Base-by-base conservation (phyloP, 177 flowering plant species). In the Tripterygium wilfordii region DNA sequence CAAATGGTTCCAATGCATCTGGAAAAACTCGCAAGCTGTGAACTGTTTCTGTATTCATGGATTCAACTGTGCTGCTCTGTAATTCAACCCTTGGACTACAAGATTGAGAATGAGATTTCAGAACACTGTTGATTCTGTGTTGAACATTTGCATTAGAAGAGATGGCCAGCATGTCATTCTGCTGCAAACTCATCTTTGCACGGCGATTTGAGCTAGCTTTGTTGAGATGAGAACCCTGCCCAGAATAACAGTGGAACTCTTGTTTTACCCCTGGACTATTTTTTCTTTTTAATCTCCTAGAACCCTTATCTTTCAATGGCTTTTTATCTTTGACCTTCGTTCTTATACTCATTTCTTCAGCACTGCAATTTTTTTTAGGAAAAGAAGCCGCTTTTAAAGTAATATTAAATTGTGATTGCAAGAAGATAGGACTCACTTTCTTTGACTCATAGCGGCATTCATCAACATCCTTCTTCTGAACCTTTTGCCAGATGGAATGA, bases 401-500 rank as follows among this genome's bases (percentile, higher is more conserved):
- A 20, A 38, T 19, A 45, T 56, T 57, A 56, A 39, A 36, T 41
- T 54, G 66, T 30, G 59, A 36, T 41, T 54, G 66, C 27, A 57
- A 48, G 47, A 42, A 23, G 36, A 42, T 45, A 15, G 58, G 10
- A 51, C 47, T 42, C 27, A 0, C 47, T 28, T 57, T 51, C 62
- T 58, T 74, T 16, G 38, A 4, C 21, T 62, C 63, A 38, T 28
- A 45, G 49, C 19, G 42, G 45, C 49, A 36, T 23, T 46, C 70
- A 35, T 49, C 45, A 5, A 35, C 45, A 53, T 53, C 56, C 44
- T 48, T 66, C 60, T 36, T 74, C 48, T 39, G 74, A 42, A 80
- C 82, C 68, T 64, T 78, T 70, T 74, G 71, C 86, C 84, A 76
- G 25, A 78, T 66, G 56, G 81, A 65, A 62, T 65, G 68, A 50